Percentiles rank a stretch among this genome's conserved stretches.
These are phyloP conservation scores for Agroathelia rolfsii DNA, from an alignment of 1,284 basidiomycete species.

Conservation along the genomic window DNA sequence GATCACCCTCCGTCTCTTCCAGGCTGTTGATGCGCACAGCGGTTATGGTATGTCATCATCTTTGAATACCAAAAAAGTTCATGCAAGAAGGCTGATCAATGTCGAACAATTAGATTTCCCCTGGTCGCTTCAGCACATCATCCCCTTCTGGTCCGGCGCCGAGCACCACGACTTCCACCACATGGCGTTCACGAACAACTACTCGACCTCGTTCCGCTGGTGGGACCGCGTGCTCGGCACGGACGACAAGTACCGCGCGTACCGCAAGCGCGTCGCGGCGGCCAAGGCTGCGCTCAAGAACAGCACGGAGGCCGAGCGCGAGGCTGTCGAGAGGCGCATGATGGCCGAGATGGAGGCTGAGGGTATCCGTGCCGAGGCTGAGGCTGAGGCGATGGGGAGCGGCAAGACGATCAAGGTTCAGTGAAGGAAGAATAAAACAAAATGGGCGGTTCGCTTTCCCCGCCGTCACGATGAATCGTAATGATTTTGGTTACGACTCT, in stretches of 20 bases:
- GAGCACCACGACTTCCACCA: slow-evolving; percentile 98
- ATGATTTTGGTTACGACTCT: no score
- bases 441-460: no score
- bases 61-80: neutral
- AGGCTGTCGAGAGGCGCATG: slow-evolving; percentile 46
- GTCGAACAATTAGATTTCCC: slow-evolving; percentile 69
- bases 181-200: slow-evolving; percentile 88
- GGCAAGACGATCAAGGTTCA: slow-evolving; percentile 10
- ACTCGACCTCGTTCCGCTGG: slow-evolving; percentile 87
- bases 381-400: slow-evolving; percentile 29
- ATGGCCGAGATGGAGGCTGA: slow-evolving; percentile 60
- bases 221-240: slow-evolving; percentile 84
- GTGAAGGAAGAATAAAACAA: no score
- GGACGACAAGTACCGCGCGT: slow-evolving; percentile 75
- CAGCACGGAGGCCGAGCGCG: slow-evolving; percentile 41
- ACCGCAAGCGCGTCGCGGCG: slow-evolving; percentile 50
- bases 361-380: slow-evolving; percentile 62
- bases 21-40: slow-evolving; percentile 95
- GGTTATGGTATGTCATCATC: slow-evolving; percentile 65
- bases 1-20: slow-evolving; percentile 92
- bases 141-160: slow-evolving; percentile 98
- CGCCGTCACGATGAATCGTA: no score
- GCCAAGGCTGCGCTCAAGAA: slow-evolving; percentile 47
- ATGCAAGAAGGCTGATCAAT: neutral
- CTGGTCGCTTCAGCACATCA: slow-evolving; percentile 90